Percentiles rank a stretch among this genome's conserved stretches.
phyloP scores from a whole-genome alignment of 2,329 filamentous ascomycete species.

The Rhinocladiella similis region DNA sequence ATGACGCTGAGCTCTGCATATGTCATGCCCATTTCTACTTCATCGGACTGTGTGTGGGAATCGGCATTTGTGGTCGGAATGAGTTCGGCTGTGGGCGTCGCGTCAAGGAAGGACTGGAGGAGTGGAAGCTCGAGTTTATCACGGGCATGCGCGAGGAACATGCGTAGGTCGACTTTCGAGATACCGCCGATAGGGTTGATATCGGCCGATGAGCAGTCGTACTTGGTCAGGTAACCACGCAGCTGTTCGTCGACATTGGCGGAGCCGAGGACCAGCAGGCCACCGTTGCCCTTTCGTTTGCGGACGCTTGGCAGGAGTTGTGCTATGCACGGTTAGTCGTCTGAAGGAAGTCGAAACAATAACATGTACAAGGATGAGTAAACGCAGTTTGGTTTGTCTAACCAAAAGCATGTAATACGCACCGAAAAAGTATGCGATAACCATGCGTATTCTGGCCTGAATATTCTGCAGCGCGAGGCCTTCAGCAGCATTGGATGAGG shows the following conservation, averaged over 20 bases:
- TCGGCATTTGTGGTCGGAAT: constrained; percentile 64
- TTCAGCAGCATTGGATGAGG: constrained; percentile 52
- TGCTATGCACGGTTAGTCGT: too few species aligned
- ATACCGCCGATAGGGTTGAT: constrained; percentile 50
- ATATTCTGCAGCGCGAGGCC: constrained; percentile 63
- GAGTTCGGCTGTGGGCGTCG: constrained; percentile 62
- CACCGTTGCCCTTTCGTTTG: too few species aligned
- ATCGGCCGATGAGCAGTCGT: constrained; percentile 59
- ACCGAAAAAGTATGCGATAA: constrained; percentile 54
- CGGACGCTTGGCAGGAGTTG: too few species aligned
- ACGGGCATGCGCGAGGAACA: constrained; percentile 68
- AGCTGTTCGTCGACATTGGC: constrained; percentile 61
- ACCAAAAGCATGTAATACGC: too few species aligned
- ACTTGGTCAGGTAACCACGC: constrained; percentile 66
- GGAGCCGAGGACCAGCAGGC: constrained; percentile 31
- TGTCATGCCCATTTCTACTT: constrained; percentile 50
- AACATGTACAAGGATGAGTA: too few species aligned
- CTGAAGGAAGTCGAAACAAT: too few species aligned
- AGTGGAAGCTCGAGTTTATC: constrained; percentile 32
- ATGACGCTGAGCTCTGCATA: constrained; percentile 57
- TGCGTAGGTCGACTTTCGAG: constrained; percentile 68
- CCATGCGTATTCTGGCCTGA: constrained; percentile 67
- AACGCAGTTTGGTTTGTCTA: too few species aligned
- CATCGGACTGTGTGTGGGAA: constrained; percentile 57
- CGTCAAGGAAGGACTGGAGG: constrained; percentile 65